phyloP scores from a whole-genome alignment of 1,139 yeast species.

The Entelexis paramagnoliae region DNA sequence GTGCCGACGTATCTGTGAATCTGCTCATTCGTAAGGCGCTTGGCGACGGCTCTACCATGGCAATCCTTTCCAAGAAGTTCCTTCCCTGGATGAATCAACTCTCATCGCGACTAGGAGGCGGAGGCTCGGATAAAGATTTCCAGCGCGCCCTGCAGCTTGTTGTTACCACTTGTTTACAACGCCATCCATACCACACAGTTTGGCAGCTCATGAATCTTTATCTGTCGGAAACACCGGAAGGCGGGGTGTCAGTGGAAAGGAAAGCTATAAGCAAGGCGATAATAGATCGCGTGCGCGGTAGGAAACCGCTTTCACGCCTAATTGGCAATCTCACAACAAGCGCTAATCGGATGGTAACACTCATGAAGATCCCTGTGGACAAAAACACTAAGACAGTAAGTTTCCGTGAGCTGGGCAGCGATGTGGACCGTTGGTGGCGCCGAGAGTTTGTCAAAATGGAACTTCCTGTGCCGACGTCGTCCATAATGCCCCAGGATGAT shows the following conservation, averaged over 20 bases:
- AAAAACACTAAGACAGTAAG: neutral
- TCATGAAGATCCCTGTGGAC: conserved; percentile 2
- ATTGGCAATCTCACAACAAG: neutral
- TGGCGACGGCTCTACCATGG: neutral
- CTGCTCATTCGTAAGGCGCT: conserved; percentile 7
- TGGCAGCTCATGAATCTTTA: conserved; percentile 36
- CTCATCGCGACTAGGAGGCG: conserved; percentile 57
- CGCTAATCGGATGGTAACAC: conserved; percentile 7
- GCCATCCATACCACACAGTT: conserved; percentile 70
- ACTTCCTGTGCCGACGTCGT: conserved; percentile 63
- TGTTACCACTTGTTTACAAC: conserved; percentile 42
- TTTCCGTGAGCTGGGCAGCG: neutral
- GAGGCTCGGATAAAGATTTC: conserved; percentile 41
- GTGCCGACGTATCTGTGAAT: conserved; percentile 36
- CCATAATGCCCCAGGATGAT: conserved; percentile 35
- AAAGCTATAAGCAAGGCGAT: neutral
- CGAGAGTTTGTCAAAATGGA: conserved; percentile 35
- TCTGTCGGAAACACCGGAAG: neutral
- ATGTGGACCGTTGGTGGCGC: conserved; percentile 43
- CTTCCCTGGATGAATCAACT: conserved; percentile 79
- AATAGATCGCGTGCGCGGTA: neutral
- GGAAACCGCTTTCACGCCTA: neutral
- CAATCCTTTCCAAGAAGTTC: conserved; percentile 37
- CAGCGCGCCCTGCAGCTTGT: conserved; percentile 47
- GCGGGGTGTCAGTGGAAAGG: neutral